Evolutionary conservation across 345 rosid genomes (phyloP).

Genomic region (Rhizophora mangle): DNA sequence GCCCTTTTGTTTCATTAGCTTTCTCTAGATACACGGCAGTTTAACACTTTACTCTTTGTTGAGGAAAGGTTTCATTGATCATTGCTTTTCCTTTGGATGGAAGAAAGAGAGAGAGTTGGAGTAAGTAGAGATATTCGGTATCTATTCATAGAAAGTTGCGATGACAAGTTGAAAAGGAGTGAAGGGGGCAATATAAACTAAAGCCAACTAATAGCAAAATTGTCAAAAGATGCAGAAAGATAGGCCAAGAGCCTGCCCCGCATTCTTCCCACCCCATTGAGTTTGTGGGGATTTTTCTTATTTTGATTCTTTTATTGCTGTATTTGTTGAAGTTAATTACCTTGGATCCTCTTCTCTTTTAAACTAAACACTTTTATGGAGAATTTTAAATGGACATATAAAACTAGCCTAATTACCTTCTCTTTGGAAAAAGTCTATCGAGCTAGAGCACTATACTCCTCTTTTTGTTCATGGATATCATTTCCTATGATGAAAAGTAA

Average conservation of each 20-base stretch:
- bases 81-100: constrained; percentile 25
- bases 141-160: constrained; percentile 13
- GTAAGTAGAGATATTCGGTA: constrained; percentile 21
- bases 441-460: no score
- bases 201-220: constrained; percentile 5
- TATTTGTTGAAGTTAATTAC: not conserved
- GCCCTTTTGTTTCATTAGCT: no score
- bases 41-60: not conserved
- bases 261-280: not conserved
- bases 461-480: no score
- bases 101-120: constrained; percentile 28
- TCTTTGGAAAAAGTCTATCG: no score
- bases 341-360: constrained; percentile 28
- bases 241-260: not conserved
- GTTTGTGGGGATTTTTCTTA: not conserved
- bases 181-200: constrained; percentile 3
- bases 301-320: no score
- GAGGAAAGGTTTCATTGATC: constrained; percentile 1
- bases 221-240: constrained; percentile 17
- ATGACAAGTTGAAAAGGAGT: constrained; percentile 15
- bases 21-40: not conserved
- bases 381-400: no score
- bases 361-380: not conserved
- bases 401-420: no score
- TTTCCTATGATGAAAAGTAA: no score